phyloP scores from a whole-genome alignment of 805 yeast species.

The Spathaspora girioi region DNA sequence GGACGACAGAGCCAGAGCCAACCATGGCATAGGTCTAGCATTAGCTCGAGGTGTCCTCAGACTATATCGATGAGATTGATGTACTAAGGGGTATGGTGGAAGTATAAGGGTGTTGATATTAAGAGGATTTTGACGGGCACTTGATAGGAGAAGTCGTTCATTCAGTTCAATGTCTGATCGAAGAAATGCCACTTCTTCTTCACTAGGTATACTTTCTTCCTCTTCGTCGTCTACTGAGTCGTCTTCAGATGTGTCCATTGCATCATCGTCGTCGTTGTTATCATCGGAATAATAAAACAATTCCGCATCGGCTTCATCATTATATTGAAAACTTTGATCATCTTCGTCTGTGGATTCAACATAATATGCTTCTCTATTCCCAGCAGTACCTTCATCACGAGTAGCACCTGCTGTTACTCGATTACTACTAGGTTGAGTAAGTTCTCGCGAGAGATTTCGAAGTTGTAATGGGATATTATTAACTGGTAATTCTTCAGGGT shows the following conservation, averaged over 20 bases:
- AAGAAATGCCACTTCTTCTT: slow-evolving; percentile 6
- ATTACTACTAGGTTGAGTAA: background rate
- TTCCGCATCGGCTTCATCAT: slow-evolving; percentile 6
- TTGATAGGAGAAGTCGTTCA: slow-evolving; percentile 22
- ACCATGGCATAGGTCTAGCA: background rate
- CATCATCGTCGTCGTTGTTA: slow-evolving; percentile 2
- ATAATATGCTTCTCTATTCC: slow-evolving; percentile 1
- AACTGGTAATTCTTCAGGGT: background rate
- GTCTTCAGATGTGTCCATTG: slow-evolving; percentile 1
- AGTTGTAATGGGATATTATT: slow-evolving; percentile 5
- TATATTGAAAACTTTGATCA: slow-evolving; percentile 3
- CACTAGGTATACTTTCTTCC: slow-evolving; percentile 7
- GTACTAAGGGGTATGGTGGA: background rate
- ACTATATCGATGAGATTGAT: slow-evolving; percentile 2
- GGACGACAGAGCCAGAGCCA: background rate
- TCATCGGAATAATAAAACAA: slow-evolving; percentile 7
- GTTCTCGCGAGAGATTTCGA: slow-evolving; percentile 7
- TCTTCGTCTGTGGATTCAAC: slow-evolving; percentile 8
- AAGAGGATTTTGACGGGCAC: slow-evolving; percentile 22
- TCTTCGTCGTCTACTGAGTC: background rate
- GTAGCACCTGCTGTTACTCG: background rate
- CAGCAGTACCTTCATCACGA: background rate
- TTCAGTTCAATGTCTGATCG: slow-evolving; percentile 1
- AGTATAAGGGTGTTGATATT: slow-evolving; percentile 14
- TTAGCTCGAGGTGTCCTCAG: background rate